Percentiles rank a stretch among this genome's conserved stretches.
Evolutionary conservation across 2,329 filamentous ascomycete genomes (phyloP).

Genomic region (Tolypocladium guangdongense): DNA sequence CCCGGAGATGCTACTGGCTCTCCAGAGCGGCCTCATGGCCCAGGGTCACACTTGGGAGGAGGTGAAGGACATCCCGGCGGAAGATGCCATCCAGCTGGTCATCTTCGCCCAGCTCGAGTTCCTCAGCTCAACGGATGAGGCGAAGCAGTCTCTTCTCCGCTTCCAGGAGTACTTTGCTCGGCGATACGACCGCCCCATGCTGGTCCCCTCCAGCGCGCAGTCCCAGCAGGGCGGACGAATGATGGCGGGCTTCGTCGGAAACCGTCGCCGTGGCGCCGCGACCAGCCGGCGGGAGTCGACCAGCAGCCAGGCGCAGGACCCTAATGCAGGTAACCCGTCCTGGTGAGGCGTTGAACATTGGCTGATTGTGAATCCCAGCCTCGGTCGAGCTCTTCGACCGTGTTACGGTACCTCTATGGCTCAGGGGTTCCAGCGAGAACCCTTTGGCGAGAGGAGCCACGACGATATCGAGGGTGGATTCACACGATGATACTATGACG

Average conservation of each 20-base stretch:
- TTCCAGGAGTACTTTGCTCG: constrained; percentile 42
- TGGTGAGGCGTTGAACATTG: not conserved
- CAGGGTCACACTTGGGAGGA: constrained; percentile 14
- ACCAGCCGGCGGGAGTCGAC: not conserved
- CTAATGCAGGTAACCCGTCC: not conserved
- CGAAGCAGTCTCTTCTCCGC: constrained; percentile 31
- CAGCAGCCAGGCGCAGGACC: not conserved
- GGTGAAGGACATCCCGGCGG: constrained; percentile 8
- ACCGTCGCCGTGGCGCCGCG: not conserved
- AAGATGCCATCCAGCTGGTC: constrained; percentile 31
- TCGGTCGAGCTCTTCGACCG: not conserved
- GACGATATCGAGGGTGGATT: constrained; percentile 1
- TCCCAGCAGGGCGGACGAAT: constrained; percentile 16
- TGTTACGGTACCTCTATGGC: constrained; percentile 1
- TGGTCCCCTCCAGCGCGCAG: constrained; percentile 28
- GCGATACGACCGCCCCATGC: constrained; percentile 19
- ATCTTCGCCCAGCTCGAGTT: constrained; percentile 36
- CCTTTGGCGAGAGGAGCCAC: constrained; percentile 1
- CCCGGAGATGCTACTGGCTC: constrained; percentile 18
- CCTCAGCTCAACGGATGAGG: constrained; percentile 35
- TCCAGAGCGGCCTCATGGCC: constrained; percentile 36
- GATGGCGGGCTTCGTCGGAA: constrained; percentile 17
- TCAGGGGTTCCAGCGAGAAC: not conserved
- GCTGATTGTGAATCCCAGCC: not conserved
- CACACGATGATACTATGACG: not conserved